Evolutionary conservation across 2,329 filamentous ascomycete species (phyloP).

Genomic region (Xylaria sp.): DNA sequence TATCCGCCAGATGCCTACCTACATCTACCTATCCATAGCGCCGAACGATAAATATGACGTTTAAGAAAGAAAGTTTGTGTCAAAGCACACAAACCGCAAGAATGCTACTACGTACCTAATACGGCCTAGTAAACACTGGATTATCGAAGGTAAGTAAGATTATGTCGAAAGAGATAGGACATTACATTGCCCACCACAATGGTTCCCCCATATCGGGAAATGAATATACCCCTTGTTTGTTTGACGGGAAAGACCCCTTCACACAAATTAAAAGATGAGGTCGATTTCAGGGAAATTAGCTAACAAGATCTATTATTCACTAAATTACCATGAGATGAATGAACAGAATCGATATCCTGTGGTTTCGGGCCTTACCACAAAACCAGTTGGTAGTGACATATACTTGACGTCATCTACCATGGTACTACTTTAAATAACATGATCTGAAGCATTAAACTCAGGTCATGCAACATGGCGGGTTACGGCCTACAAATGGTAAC

Average conservation of each 20-base stretch:
- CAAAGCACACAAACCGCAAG: not conserved
- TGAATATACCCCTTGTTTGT: not conserved
- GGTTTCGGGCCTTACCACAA: conserved; percentile 14
- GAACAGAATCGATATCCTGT: not conserved
- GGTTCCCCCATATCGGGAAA: not conserved
- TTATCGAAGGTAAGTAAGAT: not conserved
- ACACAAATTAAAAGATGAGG: not conserved
- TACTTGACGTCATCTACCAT: conserved; percentile 20
- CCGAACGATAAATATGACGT: no score
- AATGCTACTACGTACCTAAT: not conserved
- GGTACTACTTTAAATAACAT: no score
- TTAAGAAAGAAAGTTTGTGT: not conserved
- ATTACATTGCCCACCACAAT: not conserved
- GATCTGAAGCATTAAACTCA: not conserved
- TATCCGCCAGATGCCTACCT: not conserved
- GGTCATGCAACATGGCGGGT: not conserved
- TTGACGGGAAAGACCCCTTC: not conserved
- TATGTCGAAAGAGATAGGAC: not conserved
- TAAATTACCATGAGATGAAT: conserved; percentile 8
- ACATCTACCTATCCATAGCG: not conserved
- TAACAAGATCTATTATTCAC: not conserved
- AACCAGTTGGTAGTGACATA: conserved; percentile 11
- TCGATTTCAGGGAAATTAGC: not conserved
- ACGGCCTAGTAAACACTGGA: not conserved
- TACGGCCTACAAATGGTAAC: not conserved